Conservation (phyloP, 2,329 filamentous ascomycete genomes). For the Fusarium torreyae region DNA sequence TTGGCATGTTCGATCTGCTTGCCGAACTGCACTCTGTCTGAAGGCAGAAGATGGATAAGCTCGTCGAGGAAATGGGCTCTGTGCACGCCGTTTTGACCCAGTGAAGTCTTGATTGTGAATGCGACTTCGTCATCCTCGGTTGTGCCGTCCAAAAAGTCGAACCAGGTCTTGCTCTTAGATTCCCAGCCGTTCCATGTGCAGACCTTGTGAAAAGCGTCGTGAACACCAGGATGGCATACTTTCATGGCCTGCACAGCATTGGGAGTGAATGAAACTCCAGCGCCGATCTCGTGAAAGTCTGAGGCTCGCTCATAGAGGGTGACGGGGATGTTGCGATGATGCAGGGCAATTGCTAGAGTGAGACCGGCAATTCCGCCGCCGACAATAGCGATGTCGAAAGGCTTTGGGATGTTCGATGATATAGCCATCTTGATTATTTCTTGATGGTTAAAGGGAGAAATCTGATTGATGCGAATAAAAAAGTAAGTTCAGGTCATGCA, state of each 20-base stretch:
- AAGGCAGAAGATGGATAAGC: slow-evolving; percentile 57
- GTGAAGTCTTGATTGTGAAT: slow-evolving; percentile 39
- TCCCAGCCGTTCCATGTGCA: slow-evolving; percentile 47
- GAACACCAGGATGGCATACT: slow-evolving; percentile 55
- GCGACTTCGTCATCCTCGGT: slow-evolving; percentile 15
- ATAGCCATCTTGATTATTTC: slow-evolving; percentile 1
- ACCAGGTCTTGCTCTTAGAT: slow-evolving; percentile 44
- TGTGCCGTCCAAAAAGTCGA: slow-evolving; percentile 46
- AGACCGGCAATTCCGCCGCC: slow-evolving; percentile 68
- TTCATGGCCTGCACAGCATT: slow-evolving; percentile 65
- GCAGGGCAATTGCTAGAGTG: slow-evolving; percentile 63
- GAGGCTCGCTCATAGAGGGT: slow-evolving; percentile 64
- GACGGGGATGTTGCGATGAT: slow-evolving; percentile 59
- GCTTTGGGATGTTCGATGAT: slow-evolving; percentile 22
- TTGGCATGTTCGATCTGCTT: slow-evolving; percentile 55
- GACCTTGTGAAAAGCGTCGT: slow-evolving; percentile 50
- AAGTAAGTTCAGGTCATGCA: not conserved
- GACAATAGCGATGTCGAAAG: slow-evolving; percentile 60
- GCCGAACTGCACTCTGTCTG: slow-evolving; percentile 51
- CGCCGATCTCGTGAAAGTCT: slow-evolving; percentile 63
- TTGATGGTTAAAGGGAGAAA: not conserved
- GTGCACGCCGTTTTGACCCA: slow-evolving; percentile 54
- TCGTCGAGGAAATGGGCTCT: slow-evolving; percentile 59
- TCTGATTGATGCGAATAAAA: not conserved
- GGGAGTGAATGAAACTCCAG: slow-evolving; percentile 67